These are phyloP conservation scores for Wickerhamiella sorbophila DNA, from an alignment of 805 yeast genomes.

Conservation along the genomic window DNA sequence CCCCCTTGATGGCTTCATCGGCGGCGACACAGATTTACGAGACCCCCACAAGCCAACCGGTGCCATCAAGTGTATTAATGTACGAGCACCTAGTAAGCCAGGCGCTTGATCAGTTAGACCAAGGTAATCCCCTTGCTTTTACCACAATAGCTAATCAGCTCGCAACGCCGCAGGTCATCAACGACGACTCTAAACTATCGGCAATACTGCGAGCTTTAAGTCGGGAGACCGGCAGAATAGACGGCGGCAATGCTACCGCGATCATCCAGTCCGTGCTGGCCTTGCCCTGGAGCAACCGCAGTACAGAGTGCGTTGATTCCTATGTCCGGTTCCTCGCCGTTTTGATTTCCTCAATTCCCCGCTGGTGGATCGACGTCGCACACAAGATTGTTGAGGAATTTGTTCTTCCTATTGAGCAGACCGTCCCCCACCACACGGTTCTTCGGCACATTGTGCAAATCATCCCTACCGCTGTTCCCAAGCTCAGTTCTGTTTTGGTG, in stretches of 20 bases:
- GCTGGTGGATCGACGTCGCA: conserved; percentile 80
- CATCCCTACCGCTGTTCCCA: conserved; percentile 68
- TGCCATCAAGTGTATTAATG: conserved; percentile 1
- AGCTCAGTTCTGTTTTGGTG: conserved; percentile 44
- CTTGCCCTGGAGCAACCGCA: conserved; percentile 45
- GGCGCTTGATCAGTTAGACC: conserved; percentile 11
- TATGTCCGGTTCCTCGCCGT: conserved; percentile 65
- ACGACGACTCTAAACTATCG: conserved; percentile 31
- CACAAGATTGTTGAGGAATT: conserved; percentile 53
- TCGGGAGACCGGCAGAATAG: conserved; percentile 54
- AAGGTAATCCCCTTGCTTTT: conserved; percentile 5
- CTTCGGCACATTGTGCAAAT: conserved; percentile 48
- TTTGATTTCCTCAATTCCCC: conserved; percentile 72
- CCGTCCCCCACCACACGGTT: conserved; percentile 46
- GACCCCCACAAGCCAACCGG: background rate
- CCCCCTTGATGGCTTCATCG: background rate
- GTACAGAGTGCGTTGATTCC: conserved; percentile 32
- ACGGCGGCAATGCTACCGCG: conserved; percentile 31
- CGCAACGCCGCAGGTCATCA: conserved; percentile 1
- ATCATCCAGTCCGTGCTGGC: conserved; percentile 49
- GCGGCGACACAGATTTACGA: background rate
- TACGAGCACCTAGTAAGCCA: conserved; percentile 7
- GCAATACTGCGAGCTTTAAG: conserved; percentile 45
- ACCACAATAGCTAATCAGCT: conserved; percentile 7
- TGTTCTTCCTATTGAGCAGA: conserved; percentile 20